phyloP scores from a whole-genome alignment of 2,329 filamentous ascomycete genomes.

The Drechslerella dactyloides region DNA sequence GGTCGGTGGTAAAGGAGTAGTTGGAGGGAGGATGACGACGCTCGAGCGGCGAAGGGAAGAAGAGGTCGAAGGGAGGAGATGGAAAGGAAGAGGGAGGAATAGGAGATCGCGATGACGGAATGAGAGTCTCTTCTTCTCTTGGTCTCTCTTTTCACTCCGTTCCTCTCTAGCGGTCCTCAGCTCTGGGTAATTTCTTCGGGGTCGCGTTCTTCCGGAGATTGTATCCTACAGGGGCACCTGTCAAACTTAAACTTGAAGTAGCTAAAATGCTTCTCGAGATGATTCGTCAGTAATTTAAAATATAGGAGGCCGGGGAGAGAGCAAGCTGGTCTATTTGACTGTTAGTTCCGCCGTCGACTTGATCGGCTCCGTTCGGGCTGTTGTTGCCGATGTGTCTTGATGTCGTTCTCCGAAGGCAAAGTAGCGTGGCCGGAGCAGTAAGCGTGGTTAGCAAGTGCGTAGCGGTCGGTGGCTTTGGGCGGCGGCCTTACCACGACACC shows the following conservation, averaged over 20 bases:
- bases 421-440: constrained; percentile 6
- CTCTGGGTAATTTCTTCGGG: constrained; percentile 49
- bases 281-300: constrained; percentile 34
- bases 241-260: constrained; percentile 16
- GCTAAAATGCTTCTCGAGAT: constrained; percentile 24
- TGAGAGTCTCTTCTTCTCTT: constrained; percentile 14
- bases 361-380: constrained; percentile 35
- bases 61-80: constrained; percentile 9
- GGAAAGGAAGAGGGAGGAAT: constrained; percentile 14
- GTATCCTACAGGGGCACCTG: constrained; percentile 32
- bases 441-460: no score
- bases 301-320: constrained; percentile 34
- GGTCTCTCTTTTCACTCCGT: constrained; percentile 3
- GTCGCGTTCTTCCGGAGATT: constrained; percentile 50
- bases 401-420: constrained; percentile 8
- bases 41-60: constrained; percentile 5
- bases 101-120: constrained; percentile 40
- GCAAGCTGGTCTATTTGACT: constrained; percentile 40
- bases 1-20: constrained; percentile 25
- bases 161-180: no score
- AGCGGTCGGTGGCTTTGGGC: no score
- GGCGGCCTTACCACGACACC: background rate
- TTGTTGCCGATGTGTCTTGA: constrained; percentile 49
- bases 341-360: constrained; percentile 23
- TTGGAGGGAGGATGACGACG: constrained; percentile 11